Conservation (phyloP, 352 stramenopile species). For the Phytophthora kernoviae region DNA sequence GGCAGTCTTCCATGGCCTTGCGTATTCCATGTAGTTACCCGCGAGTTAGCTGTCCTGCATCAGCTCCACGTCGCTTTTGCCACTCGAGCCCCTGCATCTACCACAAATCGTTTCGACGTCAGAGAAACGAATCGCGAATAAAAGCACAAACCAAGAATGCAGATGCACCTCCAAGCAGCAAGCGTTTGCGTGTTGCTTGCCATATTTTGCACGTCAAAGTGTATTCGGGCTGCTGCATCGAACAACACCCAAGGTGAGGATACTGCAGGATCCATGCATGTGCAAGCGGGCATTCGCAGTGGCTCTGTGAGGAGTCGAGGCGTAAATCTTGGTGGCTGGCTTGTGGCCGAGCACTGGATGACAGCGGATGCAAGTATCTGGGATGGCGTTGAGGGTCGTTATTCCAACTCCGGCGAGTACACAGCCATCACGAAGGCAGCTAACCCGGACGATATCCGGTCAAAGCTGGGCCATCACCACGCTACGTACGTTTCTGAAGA, state of each 20-base stretch:
- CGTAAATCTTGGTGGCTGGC: conserved; percentile 85
- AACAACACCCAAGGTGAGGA: conserved; percentile 10
- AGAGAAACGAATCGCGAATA: neutral
- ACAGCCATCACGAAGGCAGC: conserved; percentile 57
- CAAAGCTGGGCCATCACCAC: conserved; percentile 58
- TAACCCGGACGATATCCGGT: conserved; percentile 34
- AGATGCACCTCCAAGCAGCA: no score
- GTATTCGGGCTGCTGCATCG: neutral
- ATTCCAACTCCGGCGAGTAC: conserved; percentile 64
- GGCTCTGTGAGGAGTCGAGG: conserved; percentile 50
- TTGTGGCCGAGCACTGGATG: conserved; percentile 88
- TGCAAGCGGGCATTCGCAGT: conserved; percentile 39
- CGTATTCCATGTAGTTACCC: neutral
- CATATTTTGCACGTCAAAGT: neutral
- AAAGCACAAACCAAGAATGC: no score
- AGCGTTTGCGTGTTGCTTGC: neutral
- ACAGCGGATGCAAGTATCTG: conserved; percentile 56
- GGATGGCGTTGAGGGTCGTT: conserved; percentile 44
- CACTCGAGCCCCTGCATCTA: no score
- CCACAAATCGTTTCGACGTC: neutral
- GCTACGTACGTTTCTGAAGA: conserved; percentile 69
- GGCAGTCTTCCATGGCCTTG: neutral
- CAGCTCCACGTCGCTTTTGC: no score
- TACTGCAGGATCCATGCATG: conserved; percentile 13
- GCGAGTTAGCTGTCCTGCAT: no score